These are phyloP conservation scores for Hippophae rhamnoides DNA, from an alignment of 306 rosid species.

Conservation along the genomic window DNA sequence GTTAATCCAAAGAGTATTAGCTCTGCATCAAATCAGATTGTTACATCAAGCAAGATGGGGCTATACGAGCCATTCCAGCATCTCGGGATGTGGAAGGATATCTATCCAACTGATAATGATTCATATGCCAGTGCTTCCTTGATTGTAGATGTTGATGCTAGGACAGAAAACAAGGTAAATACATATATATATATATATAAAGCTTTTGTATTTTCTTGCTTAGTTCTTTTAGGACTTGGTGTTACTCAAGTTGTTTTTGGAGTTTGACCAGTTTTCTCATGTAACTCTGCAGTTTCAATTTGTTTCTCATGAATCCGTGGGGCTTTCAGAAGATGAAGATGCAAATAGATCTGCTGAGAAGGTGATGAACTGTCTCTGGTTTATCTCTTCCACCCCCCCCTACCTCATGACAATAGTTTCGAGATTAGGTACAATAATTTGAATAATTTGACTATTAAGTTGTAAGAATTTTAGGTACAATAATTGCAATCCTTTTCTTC, in stretches of 20 bases:
- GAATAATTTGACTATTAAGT: too few species aligned
- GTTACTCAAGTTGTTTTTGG: not conserved
- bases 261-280: conserved; percentile 13
- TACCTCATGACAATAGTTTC: too few species aligned
- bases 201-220: conserved; percentile 4
- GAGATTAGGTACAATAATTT: too few species aligned
- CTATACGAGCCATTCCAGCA: conserved; percentile 75
- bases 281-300: conserved; percentile 37
- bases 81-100: conserved; percentile 60
- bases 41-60: conserved; percentile 51
- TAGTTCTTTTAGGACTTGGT: not conserved
- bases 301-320: conserved; percentile 41
- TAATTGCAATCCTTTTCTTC: too few species aligned
- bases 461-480: too few species aligned
- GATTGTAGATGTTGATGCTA: conserved; percentile 36
- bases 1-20: conserved; percentile 37
- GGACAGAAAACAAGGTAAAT: conserved; percentile 44
- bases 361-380: conserved; percentile 34
- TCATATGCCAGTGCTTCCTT: conserved; percentile 36
- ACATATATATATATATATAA: not conserved
- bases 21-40: conserved; percentile 47
- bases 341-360: conserved; percentile 39
- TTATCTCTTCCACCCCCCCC: not conserved
- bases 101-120: conserved; percentile 38
- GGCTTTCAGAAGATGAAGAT: conserved; percentile 49